A percentile compares a stretch with the other conserved stretches of the same genome.
These are phyloP conservation scores for Gonapodya prolifera DNA, from an alignment of 192 early-diverging fungal genomes.

Conservation along the genomic window DNA sequence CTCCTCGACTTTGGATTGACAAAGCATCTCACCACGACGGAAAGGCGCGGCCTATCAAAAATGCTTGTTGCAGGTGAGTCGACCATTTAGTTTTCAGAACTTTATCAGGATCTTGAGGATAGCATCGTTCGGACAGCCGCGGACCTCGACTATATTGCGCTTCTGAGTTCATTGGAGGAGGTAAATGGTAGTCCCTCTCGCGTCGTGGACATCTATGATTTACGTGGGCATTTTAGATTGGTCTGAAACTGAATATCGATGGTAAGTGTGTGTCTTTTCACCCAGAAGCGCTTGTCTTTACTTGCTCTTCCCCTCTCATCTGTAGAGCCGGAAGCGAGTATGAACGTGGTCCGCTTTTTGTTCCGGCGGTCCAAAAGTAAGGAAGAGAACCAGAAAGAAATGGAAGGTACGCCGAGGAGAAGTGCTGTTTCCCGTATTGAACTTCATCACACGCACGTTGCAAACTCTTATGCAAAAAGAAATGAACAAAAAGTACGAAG, in stretches of 20 bases:
- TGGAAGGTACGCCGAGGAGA: too few species aligned
- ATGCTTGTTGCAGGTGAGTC: slow-evolving; percentile 14
- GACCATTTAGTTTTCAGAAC: too few species aligned
- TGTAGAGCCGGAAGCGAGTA: slow-evolving; percentile 9
- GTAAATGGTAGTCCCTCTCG: background rate
- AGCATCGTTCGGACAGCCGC: too few species aligned
- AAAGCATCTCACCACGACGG: slow-evolving; percentile 13
- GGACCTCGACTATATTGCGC: slow-evolving; percentile 14
- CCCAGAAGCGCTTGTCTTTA: too few species aligned
- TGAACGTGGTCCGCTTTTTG: slow-evolving; percentile 13
- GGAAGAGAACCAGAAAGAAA: background rate
- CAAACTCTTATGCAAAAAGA: slow-evolving; percentile 2
- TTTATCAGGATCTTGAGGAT: too few species aligned
- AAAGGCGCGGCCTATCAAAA: slow-evolving; percentile 12
- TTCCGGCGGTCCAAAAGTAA: background rate
- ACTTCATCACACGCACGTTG: slow-evolving; percentile 2
- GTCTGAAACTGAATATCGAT: slow-evolving; percentile 11
- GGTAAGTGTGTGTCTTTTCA: too few species aligned
- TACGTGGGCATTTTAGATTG: too few species aligned
- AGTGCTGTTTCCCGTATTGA: too few species aligned
- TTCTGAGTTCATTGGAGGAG: slow-evolving; percentile 16
- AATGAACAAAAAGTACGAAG: slow-evolving; percentile 10
- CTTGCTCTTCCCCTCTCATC: too few species aligned
- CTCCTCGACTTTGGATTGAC: slow-evolving; percentile 23
- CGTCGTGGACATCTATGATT: too few species aligned